Conservation (phyloP, 192 early-diverging fungal species). For the Coemansia sp. region DNA sequence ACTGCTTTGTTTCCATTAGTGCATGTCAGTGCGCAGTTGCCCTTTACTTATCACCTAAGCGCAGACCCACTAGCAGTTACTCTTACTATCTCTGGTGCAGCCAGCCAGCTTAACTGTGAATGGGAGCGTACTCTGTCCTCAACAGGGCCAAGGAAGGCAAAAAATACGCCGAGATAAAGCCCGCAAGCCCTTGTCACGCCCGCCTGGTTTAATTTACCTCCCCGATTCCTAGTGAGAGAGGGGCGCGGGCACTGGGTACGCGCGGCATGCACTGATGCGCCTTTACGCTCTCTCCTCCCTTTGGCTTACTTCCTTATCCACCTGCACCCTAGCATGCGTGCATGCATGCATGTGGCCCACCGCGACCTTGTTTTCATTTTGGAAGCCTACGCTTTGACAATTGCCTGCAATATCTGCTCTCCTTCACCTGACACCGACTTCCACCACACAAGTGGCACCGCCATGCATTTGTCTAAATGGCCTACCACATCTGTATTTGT, state of each 20-base stretch:
- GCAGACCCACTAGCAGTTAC: background rate
- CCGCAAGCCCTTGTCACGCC: background rate
- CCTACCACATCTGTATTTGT: background rate
- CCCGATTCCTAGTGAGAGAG: background rate
- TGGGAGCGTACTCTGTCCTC: background rate
- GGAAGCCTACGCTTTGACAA: conserved; percentile 3
- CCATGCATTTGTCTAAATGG: background rate
- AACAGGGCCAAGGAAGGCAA: background rate
- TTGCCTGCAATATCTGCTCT: conserved; percentile 4
- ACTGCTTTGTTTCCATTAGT: background rate
- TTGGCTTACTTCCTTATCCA: background rate
- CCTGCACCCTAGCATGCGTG: background rate
- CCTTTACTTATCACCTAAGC: background rate
- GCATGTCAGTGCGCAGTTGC: background rate
- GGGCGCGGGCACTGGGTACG: background rate
- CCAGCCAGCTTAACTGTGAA: background rate
- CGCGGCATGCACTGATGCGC: background rate
- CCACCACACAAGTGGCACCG: background rate
- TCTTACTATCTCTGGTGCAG: background rate
- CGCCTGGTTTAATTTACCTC: background rate
- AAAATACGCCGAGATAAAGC: conserved; percentile 3
- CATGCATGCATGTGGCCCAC: conserved; percentile 13
- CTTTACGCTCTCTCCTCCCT: background rate
- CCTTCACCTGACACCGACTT: conserved; percentile 8
- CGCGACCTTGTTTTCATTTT: conserved; percentile 6